phyloP scores from a whole-genome alignment of 2,329 filamentous ascomycete species.

The Decorospora gaudefroyi region DNA sequence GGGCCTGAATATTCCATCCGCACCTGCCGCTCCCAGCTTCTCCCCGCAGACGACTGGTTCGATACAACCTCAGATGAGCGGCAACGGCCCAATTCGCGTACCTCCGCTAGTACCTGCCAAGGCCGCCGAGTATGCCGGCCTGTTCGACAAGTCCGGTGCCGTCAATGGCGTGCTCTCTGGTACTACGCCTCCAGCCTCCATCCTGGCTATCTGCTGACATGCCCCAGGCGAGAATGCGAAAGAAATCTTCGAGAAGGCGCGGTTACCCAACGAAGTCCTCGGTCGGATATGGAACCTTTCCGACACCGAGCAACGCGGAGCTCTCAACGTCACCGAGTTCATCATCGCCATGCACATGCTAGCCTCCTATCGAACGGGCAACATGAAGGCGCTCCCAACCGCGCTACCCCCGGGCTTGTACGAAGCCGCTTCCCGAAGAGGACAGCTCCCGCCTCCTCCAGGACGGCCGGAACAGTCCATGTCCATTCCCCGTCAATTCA shows the following conservation, averaged over 20 bases:
- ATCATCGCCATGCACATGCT: constrained; percentile 98
- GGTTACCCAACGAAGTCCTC: constrained; percentile 83
- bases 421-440: constrained; percentile 78
- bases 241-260: constrained; percentile 91
- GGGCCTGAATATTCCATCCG: constrained; percentile 62
- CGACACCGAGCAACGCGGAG: constrained; percentile 89
- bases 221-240: constrained; percentile 77
- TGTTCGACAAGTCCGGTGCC: constrained; percentile 88
- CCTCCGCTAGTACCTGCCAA: constrained; percentile 88
- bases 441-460: constrained; percentile 48
- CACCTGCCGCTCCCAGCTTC: constrained; percentile 56
- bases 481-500: constrained; percentile 81
- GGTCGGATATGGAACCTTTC: constrained; percentile 96
- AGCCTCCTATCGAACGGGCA: constrained; percentile 84
- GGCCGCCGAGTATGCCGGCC: constrained; percentile 80
- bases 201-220: constrained; percentile 7
- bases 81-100: constrained; percentile 73
- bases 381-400: constrained; percentile 76
- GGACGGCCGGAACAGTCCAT: constrained; percentile 56
- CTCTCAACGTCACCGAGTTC: constrained; percentile 86
- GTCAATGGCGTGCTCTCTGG: constrained; percentile 76
- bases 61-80: constrained; percentile 48
- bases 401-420: constrained; percentile 83
- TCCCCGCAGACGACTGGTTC: constrained; percentile 44
- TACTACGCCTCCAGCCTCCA: constrained; percentile 28